A percentile compares a stretch with the other conserved stretches of the same genome.
Conservation (phyloP, 78 protist genomes). For the Monosiga brevicollis region DNA sequence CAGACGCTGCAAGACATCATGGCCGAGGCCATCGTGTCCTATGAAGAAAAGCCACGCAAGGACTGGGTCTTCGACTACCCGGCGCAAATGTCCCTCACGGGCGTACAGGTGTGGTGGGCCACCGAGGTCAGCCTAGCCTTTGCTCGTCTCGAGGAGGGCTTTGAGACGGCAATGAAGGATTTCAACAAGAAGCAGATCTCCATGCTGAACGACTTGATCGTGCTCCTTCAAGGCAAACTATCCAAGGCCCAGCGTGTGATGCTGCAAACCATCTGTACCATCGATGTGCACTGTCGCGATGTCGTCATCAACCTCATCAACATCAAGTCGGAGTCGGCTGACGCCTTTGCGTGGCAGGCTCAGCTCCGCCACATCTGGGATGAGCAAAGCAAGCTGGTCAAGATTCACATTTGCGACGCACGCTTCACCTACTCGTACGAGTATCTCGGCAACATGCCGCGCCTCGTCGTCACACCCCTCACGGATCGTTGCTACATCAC, state of each 20-base stretch:
- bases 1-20: constrained; percentile 18
- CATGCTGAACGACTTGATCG: constrained; percentile 31
- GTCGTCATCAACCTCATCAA: constrained; percentile 50
- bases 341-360: constrained; percentile 70
- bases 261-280: constrained; percentile 67
- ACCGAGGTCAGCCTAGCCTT: constrained; percentile 55
- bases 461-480: constrained; percentile 85
- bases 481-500: constrained; percentile 93
- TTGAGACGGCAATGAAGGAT: constrained; percentile 56
- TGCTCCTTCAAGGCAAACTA: constrained; percentile 27
- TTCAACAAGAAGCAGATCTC: constrained; percentile 39
- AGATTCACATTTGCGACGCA: constrained; percentile 55
- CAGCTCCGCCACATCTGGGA: constrained; percentile 71
- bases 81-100: constrained; percentile 58
- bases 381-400: constrained; percentile 24
- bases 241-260: constrained; percentile 30
- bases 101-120: constrained; percentile 47
- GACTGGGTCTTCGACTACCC: constrained; percentile 62
- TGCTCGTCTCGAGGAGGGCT: constrained; percentile 60
- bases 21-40: constrained; percentile 28
- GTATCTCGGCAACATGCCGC: constrained; percentile 73
- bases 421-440: constrained; percentile 53
- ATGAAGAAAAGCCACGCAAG: constrained; percentile 45
- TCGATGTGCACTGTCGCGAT: constrained; percentile 82
- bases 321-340: constrained; percentile 23